phyloP scores from a whole-genome alignment of 2,329 filamentous ascomycete species.

The Ophiostoma australiae region DNA sequence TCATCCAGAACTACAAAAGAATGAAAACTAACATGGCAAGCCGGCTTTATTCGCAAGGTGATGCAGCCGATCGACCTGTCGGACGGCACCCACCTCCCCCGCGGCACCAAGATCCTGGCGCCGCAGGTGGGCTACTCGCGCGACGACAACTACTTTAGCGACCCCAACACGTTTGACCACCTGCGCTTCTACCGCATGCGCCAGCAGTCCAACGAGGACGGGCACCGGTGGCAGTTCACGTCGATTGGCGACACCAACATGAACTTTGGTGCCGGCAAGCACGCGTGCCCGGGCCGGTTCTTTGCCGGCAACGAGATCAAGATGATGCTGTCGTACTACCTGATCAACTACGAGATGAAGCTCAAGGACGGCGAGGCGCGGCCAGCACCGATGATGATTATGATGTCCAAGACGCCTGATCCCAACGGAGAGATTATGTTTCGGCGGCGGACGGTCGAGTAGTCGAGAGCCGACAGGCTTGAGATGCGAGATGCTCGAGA shows the following conservation, averaged over 20 bases:
- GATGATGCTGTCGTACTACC: constrained; percentile 40
- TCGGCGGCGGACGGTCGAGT: constrained; percentile 32
- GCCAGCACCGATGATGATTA: constrained; percentile 41
- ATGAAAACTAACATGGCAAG: constrained; percentile 28
- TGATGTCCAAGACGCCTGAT: constrained; percentile 41
- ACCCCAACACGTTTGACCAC: constrained; percentile 44
- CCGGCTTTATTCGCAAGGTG: constrained; percentile 44
- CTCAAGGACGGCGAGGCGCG: constrained; percentile 38
- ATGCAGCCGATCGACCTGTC: constrained; percentile 43
- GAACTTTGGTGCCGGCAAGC: constrained; percentile 46
- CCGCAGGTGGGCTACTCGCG: constrained; percentile 41
- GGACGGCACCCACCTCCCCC: constrained; percentile 42
- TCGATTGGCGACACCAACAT: constrained; percentile 41
- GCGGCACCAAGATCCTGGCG: constrained; percentile 41
- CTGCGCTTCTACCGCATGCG: constrained; percentile 47
- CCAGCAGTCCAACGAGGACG: constrained; percentile 37
- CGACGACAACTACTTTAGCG: constrained; percentile 39
- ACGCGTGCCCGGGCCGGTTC: constrained; percentile 47
- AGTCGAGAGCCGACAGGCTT: not conserved
- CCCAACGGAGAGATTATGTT: constrained; percentile 41
- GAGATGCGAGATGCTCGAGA: not conserved
- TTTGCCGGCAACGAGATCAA: constrained; percentile 46
- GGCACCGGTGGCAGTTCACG: constrained; percentile 42
- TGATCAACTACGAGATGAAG: constrained; percentile 43
- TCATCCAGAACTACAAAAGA: not conserved